Conservation (phyloP, 2,329 filamentous ascomycete genomes). For the Daldinia eschscholtzii region DNA sequence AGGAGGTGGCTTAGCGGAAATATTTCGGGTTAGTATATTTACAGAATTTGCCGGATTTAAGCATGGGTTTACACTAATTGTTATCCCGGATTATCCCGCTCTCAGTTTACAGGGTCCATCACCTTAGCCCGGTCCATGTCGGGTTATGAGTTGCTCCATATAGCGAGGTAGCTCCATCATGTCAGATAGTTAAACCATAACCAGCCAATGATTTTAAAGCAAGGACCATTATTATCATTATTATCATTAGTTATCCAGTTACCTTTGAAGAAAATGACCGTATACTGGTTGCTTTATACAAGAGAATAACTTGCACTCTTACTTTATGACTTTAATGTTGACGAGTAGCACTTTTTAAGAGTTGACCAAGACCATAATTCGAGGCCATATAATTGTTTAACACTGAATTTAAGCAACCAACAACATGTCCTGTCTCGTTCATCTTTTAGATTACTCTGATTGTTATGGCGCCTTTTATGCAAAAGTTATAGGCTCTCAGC, state of each 20-base stretch:
- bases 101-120: conserved; percentile 10
- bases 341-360: no score
- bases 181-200: conserved; percentile 3
- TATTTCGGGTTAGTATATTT: conserved; percentile 27
- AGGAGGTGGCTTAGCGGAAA: conserved; percentile 20
- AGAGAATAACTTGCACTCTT: not conserved
- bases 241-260: not conserved
- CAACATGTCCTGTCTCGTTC: not conserved
- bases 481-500: not conserved
- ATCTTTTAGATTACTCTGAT: not conserved
- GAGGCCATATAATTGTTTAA: not conserved
- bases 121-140: conserved; percentile 11
- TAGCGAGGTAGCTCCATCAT: conserved; percentile 3
- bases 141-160: conserved; percentile 24
- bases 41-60: not conserved
- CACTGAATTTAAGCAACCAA: not conserved
- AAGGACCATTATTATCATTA: conserved; percentile 5
- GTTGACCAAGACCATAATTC: not conserved
- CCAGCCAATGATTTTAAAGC: not conserved
- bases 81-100: conserved; percentile 37
- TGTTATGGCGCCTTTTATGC: not conserved
- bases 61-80: not conserved
- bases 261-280: no score
- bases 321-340: no score
- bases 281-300: not conserved